A percentile compares a stretch with the other conserved stretches of the same genome.
These are phyloP conservation scores for Populus pruinosa DNA, from an alignment of 345 rosid genomes.

Conservation along the genomic window DNA sequence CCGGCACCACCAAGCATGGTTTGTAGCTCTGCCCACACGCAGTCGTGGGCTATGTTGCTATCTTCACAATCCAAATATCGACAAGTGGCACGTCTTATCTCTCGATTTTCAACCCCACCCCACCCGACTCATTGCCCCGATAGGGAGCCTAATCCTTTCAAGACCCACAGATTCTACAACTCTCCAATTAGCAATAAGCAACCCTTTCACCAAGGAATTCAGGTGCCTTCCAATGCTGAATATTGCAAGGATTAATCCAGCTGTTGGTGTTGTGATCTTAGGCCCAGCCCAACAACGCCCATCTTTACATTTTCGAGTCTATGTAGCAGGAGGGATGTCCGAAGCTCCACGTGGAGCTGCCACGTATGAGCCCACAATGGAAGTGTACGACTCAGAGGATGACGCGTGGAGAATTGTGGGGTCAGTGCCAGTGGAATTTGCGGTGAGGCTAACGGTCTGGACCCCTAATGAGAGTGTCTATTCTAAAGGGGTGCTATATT, in stretches of 20 bases:
- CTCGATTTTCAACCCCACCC: conserved; percentile 35
- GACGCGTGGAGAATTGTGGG: conserved; percentile 35
- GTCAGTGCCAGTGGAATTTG: conserved; percentile 40
- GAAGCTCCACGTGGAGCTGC: conserved; percentile 31
- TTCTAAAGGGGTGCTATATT: conserved; percentile 38
- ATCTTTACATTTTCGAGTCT: conserved; percentile 27
- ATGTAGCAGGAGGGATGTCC: conserved; percentile 61
- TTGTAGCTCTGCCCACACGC: conserved; percentile 45
- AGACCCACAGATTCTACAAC: conserved; percentile 27
- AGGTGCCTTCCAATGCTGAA: conserved; percentile 38
- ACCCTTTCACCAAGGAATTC: conserved; percentile 43
- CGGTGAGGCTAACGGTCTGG: conserved; percentile 61
- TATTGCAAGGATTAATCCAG: conserved; percentile 41
- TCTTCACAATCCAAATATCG: conserved; percentile 33
- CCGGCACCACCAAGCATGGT: conserved; percentile 36
- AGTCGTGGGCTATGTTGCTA: conserved; percentile 31
- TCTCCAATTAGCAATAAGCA: conserved; percentile 35
- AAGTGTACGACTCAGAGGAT: conserved; percentile 39
- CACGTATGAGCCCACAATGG: conserved; percentile 39
- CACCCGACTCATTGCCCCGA: conserved; percentile 30
- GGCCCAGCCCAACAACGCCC: conserved; percentile 5
- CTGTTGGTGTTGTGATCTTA: conserved; percentile 37
- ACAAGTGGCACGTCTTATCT: conserved; percentile 39
- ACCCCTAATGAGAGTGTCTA: conserved; percentile 47
- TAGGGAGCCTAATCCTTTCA: conserved; percentile 41